phyloP scores from a whole-genome alignment of 2,329 filamentous ascomycete species.

The Sarocladium oryzae region DNA sequence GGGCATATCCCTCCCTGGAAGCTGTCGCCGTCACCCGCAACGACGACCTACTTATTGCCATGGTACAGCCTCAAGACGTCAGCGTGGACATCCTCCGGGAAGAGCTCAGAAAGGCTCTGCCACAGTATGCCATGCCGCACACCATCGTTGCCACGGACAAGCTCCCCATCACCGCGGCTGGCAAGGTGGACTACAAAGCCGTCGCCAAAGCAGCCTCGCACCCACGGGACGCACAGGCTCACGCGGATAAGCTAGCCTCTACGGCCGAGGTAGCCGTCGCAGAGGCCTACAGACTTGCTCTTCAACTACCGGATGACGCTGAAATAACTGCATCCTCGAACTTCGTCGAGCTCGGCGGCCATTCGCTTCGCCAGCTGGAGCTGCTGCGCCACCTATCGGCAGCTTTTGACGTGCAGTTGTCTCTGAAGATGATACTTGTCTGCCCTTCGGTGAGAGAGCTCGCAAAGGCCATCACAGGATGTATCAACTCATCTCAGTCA shows the following conservation, averaged over 20 bases:
- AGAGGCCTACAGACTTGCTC: slow-evolving; percentile 12
- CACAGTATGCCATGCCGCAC: slow-evolving; percentile 21
- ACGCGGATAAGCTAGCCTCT: background rate
- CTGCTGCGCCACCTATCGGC: slow-evolving; percentile 11
- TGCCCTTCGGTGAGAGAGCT: background rate
- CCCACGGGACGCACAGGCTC: too few species aligned
- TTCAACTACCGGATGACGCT: slow-evolving; percentile 11
- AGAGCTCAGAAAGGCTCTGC: slow-evolving; percentile 14
- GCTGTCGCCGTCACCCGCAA: slow-evolving; percentile 20
- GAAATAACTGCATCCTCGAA: slow-evolving; percentile 14
- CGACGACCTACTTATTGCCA: slow-evolving; percentile 20
- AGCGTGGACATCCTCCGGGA: slow-evolving; percentile 8
- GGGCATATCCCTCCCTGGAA: slow-evolving; percentile 10
- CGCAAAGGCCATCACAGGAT: background rate
- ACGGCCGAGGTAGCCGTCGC: background rate
- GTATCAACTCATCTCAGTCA: too few species aligned
- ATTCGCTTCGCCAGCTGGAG: slow-evolving; percentile 20
- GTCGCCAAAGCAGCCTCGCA: slow-evolving; percentile 12
- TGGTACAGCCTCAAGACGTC: slow-evolving; percentile 17
- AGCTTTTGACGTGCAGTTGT: slow-evolving; percentile 8
- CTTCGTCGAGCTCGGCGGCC: slow-evolving; percentile 21
- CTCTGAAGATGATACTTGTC: slow-evolving; percentile 15
- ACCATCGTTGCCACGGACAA: slow-evolving; percentile 17
- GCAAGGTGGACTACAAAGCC: slow-evolving; percentile 27
- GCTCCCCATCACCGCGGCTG: slow-evolving; percentile 23